Evolutionary conservation across 306 rosid genomes (phyloP), one percentile per base, ranked within the genome.

Genomic region (Prinsepia uniflora): DNA sequence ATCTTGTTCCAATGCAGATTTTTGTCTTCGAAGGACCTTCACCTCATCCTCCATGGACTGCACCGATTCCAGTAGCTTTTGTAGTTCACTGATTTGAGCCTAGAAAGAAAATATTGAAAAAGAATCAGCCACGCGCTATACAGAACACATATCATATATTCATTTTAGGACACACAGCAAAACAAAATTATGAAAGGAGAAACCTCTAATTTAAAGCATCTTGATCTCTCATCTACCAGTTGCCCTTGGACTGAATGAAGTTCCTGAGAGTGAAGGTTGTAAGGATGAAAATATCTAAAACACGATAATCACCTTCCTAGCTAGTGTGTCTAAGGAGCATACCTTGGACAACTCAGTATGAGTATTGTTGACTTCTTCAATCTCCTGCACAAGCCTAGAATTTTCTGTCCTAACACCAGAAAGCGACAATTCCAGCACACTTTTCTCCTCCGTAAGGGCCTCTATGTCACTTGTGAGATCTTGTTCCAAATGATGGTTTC

Each of bases 181-280:
- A 65, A 44, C 71, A 18, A 41, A 53, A 8, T 65, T 44, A 71
- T 56, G 75, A 50, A 63, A 60, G 62, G 45, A 52, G 53, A 44
- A 61, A 94, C 99, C 99, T 95, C 99, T 61, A 91, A 77, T 60
- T 86, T 91, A 74, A 91, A 95, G 83, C 97, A 95, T 81, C 99
- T 88, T 72, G 99, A 95, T 82, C 97, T 86, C 85, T 95, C 99
- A 53, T 96, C 85, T 71, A 87, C 83, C 63, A 95, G 89, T 77
- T 95, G 97, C 24, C 89, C 96, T 80, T 91, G 96, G 62, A 95
- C 96, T 15, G 97, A 95, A 46, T 76, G 90, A 72, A 95, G 92
- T 78, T 95, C 99, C 99, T 95, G 91, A 63, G 72, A 63, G 70
- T 70, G 20, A 68, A 44, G 42, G 68, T 82, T 49, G 5, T 41